phyloP scores from a whole-genome alignment of 768 basidiomycete genomes.

The Kondoa subrosea region DNA sequence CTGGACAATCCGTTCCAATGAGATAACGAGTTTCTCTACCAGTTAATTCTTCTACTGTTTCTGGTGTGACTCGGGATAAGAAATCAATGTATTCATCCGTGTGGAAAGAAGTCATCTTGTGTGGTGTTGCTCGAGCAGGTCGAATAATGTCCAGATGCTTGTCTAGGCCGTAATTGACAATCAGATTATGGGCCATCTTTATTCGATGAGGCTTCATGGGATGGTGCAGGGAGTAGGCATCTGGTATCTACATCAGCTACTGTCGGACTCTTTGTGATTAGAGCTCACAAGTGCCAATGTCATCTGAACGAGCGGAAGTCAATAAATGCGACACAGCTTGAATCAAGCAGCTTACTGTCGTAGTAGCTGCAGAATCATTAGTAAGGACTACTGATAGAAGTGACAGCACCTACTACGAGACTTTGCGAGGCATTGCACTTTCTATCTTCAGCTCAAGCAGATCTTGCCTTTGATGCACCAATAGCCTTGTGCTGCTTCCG shows the following conservation, averaged over 20 bases:
- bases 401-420: neutral
- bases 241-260: neutral
- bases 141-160: slow-evolving; percentile 76
- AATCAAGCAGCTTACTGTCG: neutral
- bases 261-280: neutral
- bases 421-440: neutral
- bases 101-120: slow-evolving; percentile 82
- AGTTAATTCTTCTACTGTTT: slow-evolving; percentile 71
- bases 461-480: neutral
- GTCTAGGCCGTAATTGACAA: slow-evolving; percentile 81
- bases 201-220: slow-evolving; percentile 39
- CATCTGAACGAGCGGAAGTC: neutral
- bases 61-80: slow-evolving; percentile 68
- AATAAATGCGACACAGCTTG: too few species aligned
- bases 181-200: slow-evolving; percentile 78
- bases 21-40: slow-evolving; percentile 61
- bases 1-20: slow-evolving; percentile 84
- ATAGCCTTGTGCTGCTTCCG: neutral
- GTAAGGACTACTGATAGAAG: too few species aligned
- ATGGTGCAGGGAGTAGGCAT: slow-evolving; percentile 6
- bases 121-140: slow-evolving; percentile 52
- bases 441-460: neutral
- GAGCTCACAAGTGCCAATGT: neutral
- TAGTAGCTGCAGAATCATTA: neutral
- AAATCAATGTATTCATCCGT: slow-evolving; percentile 98